Conservation (phyloP, 179 eudicot species). For the Camellia oleifera region DNA sequence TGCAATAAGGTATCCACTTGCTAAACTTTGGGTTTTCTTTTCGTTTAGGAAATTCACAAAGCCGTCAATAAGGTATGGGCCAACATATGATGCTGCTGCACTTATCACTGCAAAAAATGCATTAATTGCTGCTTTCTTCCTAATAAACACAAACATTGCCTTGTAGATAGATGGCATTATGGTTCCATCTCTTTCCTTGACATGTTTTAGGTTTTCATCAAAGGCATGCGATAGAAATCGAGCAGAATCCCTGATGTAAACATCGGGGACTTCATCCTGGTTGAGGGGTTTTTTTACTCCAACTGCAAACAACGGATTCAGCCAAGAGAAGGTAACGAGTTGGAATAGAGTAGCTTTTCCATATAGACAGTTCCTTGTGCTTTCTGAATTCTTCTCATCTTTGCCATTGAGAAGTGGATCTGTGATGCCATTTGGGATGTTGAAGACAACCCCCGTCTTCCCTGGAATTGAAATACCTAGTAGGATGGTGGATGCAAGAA, state of each 20-base stretch:
- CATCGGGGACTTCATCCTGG: conserved; percentile 76
- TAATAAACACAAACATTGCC: conserved; percentile 46
- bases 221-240: conserved; percentile 46
- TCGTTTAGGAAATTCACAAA: conserved; percentile 64
- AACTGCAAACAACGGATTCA: conserved; percentile 73
- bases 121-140: conserved; percentile 77
- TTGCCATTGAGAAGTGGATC: conserved; percentile 62
- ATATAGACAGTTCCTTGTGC: conserved; percentile 49
- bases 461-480: conserved; percentile 50
- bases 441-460: conserved; percentile 31
- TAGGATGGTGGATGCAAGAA: conserved; percentile 51
- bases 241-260: conserved; percentile 62
- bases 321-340: conserved; percentile 82
- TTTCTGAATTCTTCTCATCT: conserved; percentile 30
- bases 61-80: conserved; percentile 72
- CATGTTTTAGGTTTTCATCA: conserved; percentile 50
- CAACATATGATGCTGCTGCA: conserved; percentile 77
- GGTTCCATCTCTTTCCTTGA: conserved; percentile 45
- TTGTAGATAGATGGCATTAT: conserved; percentile 54
- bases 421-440: conserved; percentile 27
- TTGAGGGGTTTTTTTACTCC: conserved; percentile 76
- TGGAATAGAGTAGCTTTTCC: conserved; percentile 64
- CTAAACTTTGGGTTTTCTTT: conserved; percentile 44
- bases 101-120: conserved; percentile 69
- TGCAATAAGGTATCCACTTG: conserved; percentile 78